These are phyloP conservation scores for Aphanomyces invadans DNA, from an alignment of 352 stramenopile species.

Conservation along the genomic window DNA sequence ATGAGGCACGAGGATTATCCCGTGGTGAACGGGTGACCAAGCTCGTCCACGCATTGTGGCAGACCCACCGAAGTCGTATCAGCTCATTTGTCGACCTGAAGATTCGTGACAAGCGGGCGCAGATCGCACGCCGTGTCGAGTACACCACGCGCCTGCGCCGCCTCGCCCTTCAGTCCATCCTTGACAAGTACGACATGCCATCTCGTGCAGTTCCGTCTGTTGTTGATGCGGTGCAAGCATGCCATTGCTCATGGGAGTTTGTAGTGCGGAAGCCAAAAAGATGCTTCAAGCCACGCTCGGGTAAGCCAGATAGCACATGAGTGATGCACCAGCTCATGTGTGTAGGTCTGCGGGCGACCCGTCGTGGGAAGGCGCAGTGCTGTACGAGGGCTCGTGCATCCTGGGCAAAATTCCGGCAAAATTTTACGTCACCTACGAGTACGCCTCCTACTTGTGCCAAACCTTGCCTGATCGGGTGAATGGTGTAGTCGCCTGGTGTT, in stretches of 20 bases:
- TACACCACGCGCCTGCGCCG: conserved; percentile 49
- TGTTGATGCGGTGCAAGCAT: no score
- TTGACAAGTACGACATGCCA: conserved; percentile 46
- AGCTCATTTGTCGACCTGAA: conserved; percentile 51
- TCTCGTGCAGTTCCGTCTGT: neutral
- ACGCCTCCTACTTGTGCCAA: conserved; percentile 2
- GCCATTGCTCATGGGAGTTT: no score
- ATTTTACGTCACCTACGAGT: conserved; percentile 73
- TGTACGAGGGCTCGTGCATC: conserved; percentile 74
- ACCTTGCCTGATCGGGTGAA: no score
- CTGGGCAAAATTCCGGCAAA: conserved; percentile 60
- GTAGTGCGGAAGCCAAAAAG: conserved; percentile 1
- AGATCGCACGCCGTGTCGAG: conserved; percentile 55
- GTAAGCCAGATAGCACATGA: neutral
- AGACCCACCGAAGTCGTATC: conserved; percentile 42
- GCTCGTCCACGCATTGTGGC: conserved; percentile 63
- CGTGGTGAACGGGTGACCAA: conserved; percentile 63
- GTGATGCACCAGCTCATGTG: neutral
- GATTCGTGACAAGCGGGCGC: conserved; percentile 71
- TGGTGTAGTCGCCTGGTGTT: conserved; percentile 9
- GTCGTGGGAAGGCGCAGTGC: conserved; percentile 48
- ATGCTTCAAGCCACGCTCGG: neutral
- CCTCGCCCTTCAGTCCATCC: conserved; percentile 46
- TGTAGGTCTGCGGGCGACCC: neutral
- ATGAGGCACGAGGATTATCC: no score